Base-by-base conservation (phyloP, 305 asterid genomes). In the Fraxinus velutina region DNA sequence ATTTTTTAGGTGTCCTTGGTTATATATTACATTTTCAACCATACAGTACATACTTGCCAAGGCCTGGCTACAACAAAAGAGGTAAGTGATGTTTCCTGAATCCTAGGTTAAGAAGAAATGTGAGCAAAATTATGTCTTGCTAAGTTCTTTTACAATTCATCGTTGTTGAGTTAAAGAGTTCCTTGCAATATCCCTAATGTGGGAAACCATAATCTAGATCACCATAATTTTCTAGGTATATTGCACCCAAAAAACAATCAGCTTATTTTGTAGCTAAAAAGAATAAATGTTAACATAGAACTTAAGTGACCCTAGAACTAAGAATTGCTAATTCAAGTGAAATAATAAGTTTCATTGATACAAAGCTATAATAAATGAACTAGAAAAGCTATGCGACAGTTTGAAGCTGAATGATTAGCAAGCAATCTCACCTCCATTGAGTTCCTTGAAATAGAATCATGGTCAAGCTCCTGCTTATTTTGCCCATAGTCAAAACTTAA, bases 401-500 rank as follows among this genome's bases (percentile, higher is more conserved):
- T 5, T 34, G 39, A 82, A 37, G 17, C 73, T 57, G 50, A 73
- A 74, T 52, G 71, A 78, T 44, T 29, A 79, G 78, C 47, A 78
- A 79, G 80, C 73, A 75, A 70, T 85, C 78, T 84, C 85, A 92
- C 99, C 97, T 92, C 97, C 90, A 88, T 84, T 76, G 97, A 87
- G 87, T 90, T 91, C 83, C 91, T 88, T 71, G 87, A 80, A 78
- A 88, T 70, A 84, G 73, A 79, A 77, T 87, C 80, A 82, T 84
- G 85, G 27, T 91, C 97, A 72, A 79, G 87, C 78, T 92, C 97
- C 81, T 75, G 94, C 85, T 88, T 89, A 76, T 86, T 88, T 84
- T 81, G 80, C 75, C 93, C 85, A 83, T 89, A 88, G 82, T 92
- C 97, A 84, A 94, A 90, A 90, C 95, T 93, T 84, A 94, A 77